A percentile compares a stretch with the other conserved stretches of the same genome.
These are phyloP conservation scores for Kurtzmaniella cleridarum DNA, from an alignment of 805 yeast species.

Conservation along the genomic window DNA sequence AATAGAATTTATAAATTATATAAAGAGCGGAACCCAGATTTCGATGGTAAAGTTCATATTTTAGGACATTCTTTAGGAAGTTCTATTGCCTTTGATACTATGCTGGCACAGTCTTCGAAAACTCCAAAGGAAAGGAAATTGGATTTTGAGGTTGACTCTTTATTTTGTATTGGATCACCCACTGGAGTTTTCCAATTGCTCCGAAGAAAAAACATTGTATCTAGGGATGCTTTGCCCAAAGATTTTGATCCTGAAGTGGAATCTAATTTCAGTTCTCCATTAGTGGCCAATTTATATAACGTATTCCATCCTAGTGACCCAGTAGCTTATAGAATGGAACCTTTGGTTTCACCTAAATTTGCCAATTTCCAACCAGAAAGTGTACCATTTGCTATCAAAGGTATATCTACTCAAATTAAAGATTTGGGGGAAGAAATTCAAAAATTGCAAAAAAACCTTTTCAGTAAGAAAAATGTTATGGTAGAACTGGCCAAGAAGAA, in stretches of 20 bases:
- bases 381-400: conserved; percentile 50
- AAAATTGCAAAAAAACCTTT: conserved; percentile 13
- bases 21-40: conserved; percentile 58
- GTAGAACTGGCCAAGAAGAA: not conserved
- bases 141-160: conserved; percentile 62
- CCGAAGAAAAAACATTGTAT: conserved; percentile 53
- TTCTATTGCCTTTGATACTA: conserved; percentile 72
- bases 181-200: conserved; percentile 80
- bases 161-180: conserved; percentile 86
- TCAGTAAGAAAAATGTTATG: not conserved
- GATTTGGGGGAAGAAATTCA: conserved; percentile 37
- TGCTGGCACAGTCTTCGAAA: conserved; percentile 40
- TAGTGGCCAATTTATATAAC: conserved; percentile 66
- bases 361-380: conserved; percentile 48
- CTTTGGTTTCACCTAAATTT: conserved; percentile 54
- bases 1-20: conserved; percentile 59
- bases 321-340: conserved; percentile 85
- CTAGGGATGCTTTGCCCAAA: conserved; percentile 23
- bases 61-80: conserved; percentile 93
- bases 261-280: conserved; percentile 39
- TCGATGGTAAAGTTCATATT: conserved; percentile 76
- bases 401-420: conserved; percentile 46
- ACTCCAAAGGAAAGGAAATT: conserved; percentile 8
- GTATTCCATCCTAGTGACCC: conserved; percentile 91
- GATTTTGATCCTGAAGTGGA: conserved; percentile 17